Conservation (phyloP, 106 monocot species). For the Dioscorea zingiberensis region DNA sequence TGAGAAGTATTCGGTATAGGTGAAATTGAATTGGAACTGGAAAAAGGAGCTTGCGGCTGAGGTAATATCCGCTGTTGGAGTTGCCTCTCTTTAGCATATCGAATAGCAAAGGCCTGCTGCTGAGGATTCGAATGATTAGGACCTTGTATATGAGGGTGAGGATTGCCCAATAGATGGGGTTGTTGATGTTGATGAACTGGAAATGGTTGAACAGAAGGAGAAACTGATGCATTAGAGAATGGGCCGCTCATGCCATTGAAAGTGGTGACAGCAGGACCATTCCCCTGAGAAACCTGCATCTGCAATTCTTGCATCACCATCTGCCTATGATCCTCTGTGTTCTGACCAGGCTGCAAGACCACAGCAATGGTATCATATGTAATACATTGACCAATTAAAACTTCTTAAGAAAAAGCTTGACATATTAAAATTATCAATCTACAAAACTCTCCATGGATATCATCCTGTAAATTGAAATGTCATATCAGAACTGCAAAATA, state of each 20-base stretch:
- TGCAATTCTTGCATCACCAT: conserved; percentile 80
- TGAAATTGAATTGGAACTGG: conserved; percentile 29
- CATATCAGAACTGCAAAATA: not conserved
- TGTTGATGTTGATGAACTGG: conserved; percentile 51
- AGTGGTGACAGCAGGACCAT: conserved; percentile 28
- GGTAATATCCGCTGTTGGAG: conserved; percentile 54
- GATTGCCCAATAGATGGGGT: conserved; percentile 47
- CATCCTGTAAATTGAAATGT: too few relatives aligned
- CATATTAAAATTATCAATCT: too few relatives aligned
- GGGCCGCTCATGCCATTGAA: conserved; percentile 37
- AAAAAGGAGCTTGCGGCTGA: conserved; percentile 43
- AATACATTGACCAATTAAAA: too few relatives aligned
- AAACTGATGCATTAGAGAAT: conserved; percentile 33
- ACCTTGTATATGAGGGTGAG: conserved; percentile 49
- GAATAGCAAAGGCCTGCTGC: conserved; percentile 65
- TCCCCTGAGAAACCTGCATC: conserved; percentile 64
- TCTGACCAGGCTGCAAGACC: conserved; percentile 55
- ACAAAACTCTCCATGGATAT: too few relatives aligned
- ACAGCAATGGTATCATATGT: not conserved
- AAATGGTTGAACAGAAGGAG: conserved; percentile 43
- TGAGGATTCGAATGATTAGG: conserved; percentile 40
- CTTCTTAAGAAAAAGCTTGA: too few relatives aligned
- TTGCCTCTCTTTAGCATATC: conserved; percentile 63
- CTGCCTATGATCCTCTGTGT: conserved; percentile 66
- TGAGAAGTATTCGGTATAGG: conserved; percentile 45